These are phyloP conservation scores for Vickermania spadyakhi DNA, from an alignment of 208 protist species.

Conservation along the genomic window DNA sequence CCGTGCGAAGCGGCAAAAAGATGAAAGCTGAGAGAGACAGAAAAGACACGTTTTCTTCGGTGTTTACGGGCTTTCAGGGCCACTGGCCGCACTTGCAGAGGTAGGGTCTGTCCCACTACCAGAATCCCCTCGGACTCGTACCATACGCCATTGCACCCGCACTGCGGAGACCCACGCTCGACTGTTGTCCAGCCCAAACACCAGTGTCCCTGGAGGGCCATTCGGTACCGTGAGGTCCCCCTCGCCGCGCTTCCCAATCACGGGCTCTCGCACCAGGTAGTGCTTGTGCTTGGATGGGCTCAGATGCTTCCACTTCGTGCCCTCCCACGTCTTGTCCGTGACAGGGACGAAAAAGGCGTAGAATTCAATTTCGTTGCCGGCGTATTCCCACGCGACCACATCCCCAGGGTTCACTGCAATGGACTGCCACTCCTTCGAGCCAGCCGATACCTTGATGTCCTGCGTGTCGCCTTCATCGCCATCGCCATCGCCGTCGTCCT, in stretches of 20 bases:
- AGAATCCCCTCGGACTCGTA: slow-evolving; percentile 15
- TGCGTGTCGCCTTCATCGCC: slow-evolving; percentile 15
- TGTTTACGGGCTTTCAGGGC: too few species aligned
- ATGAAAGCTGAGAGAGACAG: too few species aligned
- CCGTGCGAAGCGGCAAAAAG: too few species aligned
- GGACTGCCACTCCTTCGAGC: slow-evolving; percentile 22
- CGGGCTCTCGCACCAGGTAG: slow-evolving; percentile 18
- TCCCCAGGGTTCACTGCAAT: slow-evolving; percentile 20
- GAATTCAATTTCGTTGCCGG: slow-evolving; percentile 10
- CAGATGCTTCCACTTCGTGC: slow-evolving; percentile 9
- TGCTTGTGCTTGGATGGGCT: slow-evolving; percentile 22
- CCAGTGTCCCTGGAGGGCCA: slow-evolving; percentile 40
- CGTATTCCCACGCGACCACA: slow-evolving; percentile 27
- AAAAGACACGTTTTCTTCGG: too few species aligned
- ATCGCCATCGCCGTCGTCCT: slow-evolving; percentile 18
- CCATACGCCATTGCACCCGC: slow-evolving; percentile 49
- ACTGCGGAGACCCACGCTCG: slow-evolving; percentile 30
- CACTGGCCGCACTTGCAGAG: background rate
- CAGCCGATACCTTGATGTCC: slow-evolving; percentile 19
- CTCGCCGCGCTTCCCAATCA: too few species aligned
- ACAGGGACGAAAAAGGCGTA: slow-evolving; percentile 19
- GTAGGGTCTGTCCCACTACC: background rate
- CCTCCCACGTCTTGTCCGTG: slow-evolving; percentile 1
- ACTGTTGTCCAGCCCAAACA: slow-evolving; percentile 57
- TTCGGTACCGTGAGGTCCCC: too few species aligned